Evolutionary conservation across 352 stramenopile species (phyloP).

Genomic region (Thalassiosira exigua): DNA sequence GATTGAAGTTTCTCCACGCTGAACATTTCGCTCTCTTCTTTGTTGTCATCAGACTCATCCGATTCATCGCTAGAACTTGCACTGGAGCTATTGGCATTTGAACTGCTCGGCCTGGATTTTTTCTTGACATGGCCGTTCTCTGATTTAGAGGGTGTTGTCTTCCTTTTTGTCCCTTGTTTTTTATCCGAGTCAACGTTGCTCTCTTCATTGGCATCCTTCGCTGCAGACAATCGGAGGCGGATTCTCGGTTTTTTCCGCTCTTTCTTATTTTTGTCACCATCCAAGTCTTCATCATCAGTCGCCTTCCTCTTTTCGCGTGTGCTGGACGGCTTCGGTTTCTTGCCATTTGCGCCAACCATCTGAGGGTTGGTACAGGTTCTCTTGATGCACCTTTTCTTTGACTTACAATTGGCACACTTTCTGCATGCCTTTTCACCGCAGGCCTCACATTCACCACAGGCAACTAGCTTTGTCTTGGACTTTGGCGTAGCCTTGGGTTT

Average conservation of each 20-base stretch:
- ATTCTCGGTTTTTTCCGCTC: slow-evolving; percentile 45
- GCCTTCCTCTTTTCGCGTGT: neutral
- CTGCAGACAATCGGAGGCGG: slow-evolving; percentile 33
- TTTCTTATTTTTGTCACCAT: slow-evolving; percentile 30
- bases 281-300: slow-evolving; percentile 7
- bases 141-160: slow-evolving; percentile 11
- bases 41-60: slow-evolving; percentile 36
- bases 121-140: slow-evolving; percentile 37
- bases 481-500: slow-evolving; percentile 7
- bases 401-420: slow-evolving; percentile 54
- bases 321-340: slow-evolving; percentile 5
- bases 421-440: slow-evolving; percentile 61
- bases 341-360: slow-evolving; percentile 8
- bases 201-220: slow-evolving; percentile 13
- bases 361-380: slow-evolving; percentile 44
- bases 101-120: slow-evolving; percentile 45
- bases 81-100: slow-evolving; percentile 7
- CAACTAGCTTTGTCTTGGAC: slow-evolving; percentile 42
- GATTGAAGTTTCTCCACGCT: slow-evolving; percentile 59
- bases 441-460: slow-evolving; percentile 62
- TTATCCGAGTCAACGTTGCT: slow-evolving; percentile 17
- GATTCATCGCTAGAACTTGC: slow-evolving; percentile 24
- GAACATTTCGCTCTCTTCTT: too few relatives aligned
- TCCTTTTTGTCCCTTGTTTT: slow-evolving; percentile 45
- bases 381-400: slow-evolving; percentile 49